phyloP scores from a whole-genome alignment of 768 basidiomycete genomes.

The Auricularia cornea region DNA sequence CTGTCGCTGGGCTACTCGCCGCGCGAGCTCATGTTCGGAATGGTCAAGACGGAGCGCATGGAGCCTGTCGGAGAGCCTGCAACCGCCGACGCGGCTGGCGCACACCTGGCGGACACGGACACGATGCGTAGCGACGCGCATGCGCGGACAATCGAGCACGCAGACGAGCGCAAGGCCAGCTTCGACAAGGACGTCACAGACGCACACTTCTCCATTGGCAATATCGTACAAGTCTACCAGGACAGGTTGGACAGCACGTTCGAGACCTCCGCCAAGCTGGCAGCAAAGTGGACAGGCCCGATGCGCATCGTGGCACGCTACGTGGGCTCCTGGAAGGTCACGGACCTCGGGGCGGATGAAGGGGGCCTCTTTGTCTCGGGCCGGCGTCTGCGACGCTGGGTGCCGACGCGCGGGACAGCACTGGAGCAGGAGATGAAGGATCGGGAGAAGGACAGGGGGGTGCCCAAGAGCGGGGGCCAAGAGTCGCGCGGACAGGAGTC shows the following conservation, averaged over 20 bases:
- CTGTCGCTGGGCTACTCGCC: not conserved
- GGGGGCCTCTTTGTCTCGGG: not conserved
- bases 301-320: not conserved
- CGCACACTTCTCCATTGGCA: not conserved
- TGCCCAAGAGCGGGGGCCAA: not conserved
- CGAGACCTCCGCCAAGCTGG: not conserved
- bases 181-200: not conserved
- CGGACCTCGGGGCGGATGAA: not conserved
- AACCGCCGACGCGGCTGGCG: not conserved
- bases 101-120: not conserved
- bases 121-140: not conserved
- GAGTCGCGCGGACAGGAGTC: too few species aligned
- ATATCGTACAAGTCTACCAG: conserved; percentile 1
- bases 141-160: not conserved
- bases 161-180: not conserved
- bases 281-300: not conserved
- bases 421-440: not conserved
- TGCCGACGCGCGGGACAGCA: not conserved
- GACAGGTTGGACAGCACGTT: not conserved
- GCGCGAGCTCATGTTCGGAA: not conserved
- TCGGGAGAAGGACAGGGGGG: too few species aligned
- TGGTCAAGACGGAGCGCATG: not conserved
- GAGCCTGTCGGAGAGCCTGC: not conserved
- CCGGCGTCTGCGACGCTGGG: not conserved
- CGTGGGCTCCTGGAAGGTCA: not conserved